These are phyloP conservation scores for Solanum chmielewskii DNA, from an alignment of 257 asterid species.

Conservation along the genomic window DNA sequence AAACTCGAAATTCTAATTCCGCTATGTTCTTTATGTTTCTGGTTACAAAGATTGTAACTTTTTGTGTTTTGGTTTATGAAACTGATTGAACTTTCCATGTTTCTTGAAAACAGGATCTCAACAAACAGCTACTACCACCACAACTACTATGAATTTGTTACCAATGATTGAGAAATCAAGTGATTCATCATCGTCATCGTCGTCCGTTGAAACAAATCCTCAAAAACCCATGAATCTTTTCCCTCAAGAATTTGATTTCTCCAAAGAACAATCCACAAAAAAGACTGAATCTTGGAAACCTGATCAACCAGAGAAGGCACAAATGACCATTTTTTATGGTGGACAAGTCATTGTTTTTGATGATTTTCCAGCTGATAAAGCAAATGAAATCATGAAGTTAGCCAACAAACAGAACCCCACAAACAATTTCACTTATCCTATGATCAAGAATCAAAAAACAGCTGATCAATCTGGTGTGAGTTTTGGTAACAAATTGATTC, in stretches of 20 bases:
- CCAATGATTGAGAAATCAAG: conserved; percentile 34
- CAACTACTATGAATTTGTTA: conserved; percentile 23
- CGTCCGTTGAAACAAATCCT: background rate
- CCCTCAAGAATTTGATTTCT: background rate
- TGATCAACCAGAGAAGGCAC: conserved; percentile 2
- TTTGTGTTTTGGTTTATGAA: background rate
- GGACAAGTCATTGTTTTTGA: conserved; percentile 13
- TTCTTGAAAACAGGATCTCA: conserved; percentile 2
- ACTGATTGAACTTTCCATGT: background rate
- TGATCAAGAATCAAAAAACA: conserved; percentile 8
- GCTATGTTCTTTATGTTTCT: background rate
- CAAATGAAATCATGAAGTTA: conserved; percentile 7
- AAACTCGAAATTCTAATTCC: background rate
- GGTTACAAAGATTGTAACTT: background rate
- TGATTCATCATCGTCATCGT: background rate
- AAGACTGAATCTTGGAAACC: background rate
- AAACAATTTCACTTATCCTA: background rate
- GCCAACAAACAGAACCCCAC: background rate
- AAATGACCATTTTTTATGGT: conserved; percentile 10
- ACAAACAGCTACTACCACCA: background rate
- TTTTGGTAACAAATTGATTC: background rate
- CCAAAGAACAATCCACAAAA: background rate
- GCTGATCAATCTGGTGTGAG: conserved; percentile 24
- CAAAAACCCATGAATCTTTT: background rate
- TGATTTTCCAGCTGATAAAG: conserved; percentile 15